These are phyloP conservation scores for Ascochyta viciae-villosae DNA, from an alignment of 2,329 filamentous ascomycete genomes.

Conservation along the genomic window DNA sequence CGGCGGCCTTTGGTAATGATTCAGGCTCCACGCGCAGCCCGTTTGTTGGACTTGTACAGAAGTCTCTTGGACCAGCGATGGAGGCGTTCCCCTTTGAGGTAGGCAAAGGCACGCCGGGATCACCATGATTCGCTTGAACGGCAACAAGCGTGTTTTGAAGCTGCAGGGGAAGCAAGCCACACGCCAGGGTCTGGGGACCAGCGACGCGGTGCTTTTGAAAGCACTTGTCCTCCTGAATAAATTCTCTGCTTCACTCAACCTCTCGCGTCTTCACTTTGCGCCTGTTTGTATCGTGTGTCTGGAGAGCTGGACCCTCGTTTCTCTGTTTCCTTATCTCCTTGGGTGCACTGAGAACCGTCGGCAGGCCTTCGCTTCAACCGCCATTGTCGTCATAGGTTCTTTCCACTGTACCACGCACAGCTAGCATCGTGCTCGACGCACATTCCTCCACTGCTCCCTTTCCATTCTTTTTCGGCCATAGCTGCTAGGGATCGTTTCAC, in stretches of 20 bases:
- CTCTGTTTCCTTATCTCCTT: slow-evolving; percentile 26
- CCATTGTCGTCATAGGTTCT: slow-evolving; percentile 27
- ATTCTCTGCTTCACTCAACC: slow-evolving; percentile 23
- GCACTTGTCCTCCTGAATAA: slow-evolving; percentile 18
- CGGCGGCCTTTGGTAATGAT: neutral
- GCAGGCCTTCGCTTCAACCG: slow-evolving; percentile 43
- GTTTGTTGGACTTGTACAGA: slow-evolving; percentile 12
- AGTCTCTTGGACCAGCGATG: slow-evolving; percentile 14
- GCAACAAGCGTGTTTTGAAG: slow-evolving; percentile 14
- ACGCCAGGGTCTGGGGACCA: slow-evolving; percentile 14
- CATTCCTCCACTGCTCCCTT: slow-evolving; percentile 30
- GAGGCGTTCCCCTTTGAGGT: slow-evolving; percentile 17
- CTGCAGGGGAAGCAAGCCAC: slow-evolving; percentile 20
- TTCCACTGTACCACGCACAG: slow-evolving; percentile 23
- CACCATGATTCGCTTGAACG: slow-evolving; percentile 32
- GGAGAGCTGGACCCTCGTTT: slow-evolving; percentile 34
- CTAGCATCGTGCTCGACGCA: slow-evolving; percentile 44
- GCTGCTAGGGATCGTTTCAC: slow-evolving; percentile 12
- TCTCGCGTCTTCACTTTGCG: slow-evolving; percentile 18
- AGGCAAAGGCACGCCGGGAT: slow-evolving; percentile 15
- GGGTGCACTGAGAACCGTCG: slow-evolving; percentile 24
- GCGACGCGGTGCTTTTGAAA: slow-evolving; percentile 23
- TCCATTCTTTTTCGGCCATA: slow-evolving; percentile 19
- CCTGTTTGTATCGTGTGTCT: slow-evolving; percentile 22
- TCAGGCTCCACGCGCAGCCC: slow-evolving; percentile 14